Evolutionary conservation across 2,329 filamentous ascomycete species (phyloP).

Genomic region (Phialocephala subalpina): DNA sequence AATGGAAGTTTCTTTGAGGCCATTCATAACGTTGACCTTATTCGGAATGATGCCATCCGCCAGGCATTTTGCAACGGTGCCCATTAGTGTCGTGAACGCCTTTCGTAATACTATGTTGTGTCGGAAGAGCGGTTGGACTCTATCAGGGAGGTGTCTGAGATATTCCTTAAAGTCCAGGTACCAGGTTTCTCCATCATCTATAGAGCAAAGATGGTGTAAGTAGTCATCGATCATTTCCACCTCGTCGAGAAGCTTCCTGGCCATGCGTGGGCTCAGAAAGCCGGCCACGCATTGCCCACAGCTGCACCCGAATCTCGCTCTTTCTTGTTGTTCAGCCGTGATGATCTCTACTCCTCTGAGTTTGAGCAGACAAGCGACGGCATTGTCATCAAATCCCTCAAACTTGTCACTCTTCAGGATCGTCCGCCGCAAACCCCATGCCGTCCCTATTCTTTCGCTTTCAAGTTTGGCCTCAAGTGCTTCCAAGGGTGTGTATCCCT

Average conservation of each 20-base stretch:
- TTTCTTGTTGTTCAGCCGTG: neutral
- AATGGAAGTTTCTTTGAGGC: too few relatives aligned
- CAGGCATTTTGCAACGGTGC: too few relatives aligned
- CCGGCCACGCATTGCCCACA: conserved; percentile 4
- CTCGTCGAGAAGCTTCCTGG: neutral
- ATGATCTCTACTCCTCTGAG: neutral
- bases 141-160: too few relatives aligned
- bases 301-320: neutral
- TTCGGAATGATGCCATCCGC: too few relatives aligned
- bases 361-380: neutral
- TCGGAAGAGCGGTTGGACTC: too few relatives aligned
- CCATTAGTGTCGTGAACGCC: too few relatives aligned
- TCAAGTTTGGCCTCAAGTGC: neutral
- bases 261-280: conserved; percentile 4
- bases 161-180: too few relatives aligned
- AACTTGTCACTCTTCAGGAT: neutral
- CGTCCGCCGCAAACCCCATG: neutral
- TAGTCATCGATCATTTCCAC: neutral
- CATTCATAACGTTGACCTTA: too few relatives aligned
- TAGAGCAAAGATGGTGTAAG: neutral
- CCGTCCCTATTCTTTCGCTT: neutral
- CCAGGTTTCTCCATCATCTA: too few relatives aligned
- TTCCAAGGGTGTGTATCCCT: conserved; percentile 1
- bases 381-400: conserved; percentile 1
- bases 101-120: too few relatives aligned